Evolutionary conservation across 2,329 filamentous ascomycete species (phyloP).

Genomic region (Alternaria viburni): DNA sequence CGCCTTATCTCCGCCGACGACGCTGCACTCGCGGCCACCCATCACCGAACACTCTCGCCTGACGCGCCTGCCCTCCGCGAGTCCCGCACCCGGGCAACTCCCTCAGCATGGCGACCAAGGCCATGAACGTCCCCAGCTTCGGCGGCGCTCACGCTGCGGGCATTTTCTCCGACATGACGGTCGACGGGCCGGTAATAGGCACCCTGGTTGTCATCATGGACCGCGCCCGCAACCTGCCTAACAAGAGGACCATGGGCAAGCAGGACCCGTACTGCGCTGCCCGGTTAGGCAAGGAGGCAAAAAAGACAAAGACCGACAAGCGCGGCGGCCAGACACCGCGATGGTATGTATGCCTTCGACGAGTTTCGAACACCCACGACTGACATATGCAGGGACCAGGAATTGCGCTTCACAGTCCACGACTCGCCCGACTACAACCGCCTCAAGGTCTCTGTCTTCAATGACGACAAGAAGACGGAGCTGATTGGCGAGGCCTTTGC

Average conservation of each 20-base stretch:
- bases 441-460: slow-evolving; percentile 94
- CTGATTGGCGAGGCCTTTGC: slow-evolving; percentile 95
- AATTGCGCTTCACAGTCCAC: slow-evolving; percentile 93
- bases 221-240: slow-evolving; percentile 94
- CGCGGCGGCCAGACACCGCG: slow-evolving; percentile 92
- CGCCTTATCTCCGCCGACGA: slow-evolving; percentile 14
- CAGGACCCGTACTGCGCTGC: slow-evolving; percentile 98
- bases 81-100: neutral
- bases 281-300: slow-evolving; percentile 91
- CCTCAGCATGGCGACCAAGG: slow-evolving; percentile 46
- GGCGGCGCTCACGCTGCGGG: slow-evolving; percentile 81
- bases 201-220: slow-evolving; percentile 92
- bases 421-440: slow-evolving; percentile 96
- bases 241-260: slow-evolving; percentile 96
- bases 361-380: neutral
- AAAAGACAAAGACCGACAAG: slow-evolving; percentile 94
- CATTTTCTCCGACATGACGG: slow-evolving; percentile 91
- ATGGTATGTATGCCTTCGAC: slow-evolving; percentile 70
- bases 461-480: slow-evolving; percentile 97
- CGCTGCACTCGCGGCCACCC: slow-evolving; percentile 23
- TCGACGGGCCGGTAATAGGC: slow-evolving; percentile 92
- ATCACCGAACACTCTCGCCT: neutral
- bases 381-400: slow-evolving; percentile 78
- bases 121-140: slow-evolving; percentile 35
- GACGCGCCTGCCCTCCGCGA: slow-evolving; percentile 7